Evolutionary conservation across 495 filamentous ascomycete species (phyloP).

Genomic region (Entonaema liquescens): DNA sequence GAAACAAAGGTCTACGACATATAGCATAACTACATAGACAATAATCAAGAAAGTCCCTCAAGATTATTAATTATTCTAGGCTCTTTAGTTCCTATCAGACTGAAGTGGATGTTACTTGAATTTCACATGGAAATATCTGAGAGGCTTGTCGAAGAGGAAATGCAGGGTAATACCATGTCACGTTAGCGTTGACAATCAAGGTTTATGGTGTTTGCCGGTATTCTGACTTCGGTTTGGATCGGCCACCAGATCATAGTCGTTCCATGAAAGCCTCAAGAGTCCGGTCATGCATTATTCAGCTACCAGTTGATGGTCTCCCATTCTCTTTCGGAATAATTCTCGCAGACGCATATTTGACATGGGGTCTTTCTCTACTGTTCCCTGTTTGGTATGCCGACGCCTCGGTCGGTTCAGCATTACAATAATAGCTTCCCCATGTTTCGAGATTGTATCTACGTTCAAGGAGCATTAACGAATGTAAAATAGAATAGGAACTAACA

Average conservation of each 20-base stretch:
- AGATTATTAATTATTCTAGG: not conserved
- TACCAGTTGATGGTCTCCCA: conserved; percentile 4
- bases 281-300: conserved; percentile 16
- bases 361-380: not conserved
- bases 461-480: not conserved
- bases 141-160: not conserved
- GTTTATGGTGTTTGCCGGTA: conserved; percentile 26
- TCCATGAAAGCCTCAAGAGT: conserved; percentile 2
- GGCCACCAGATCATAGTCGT: conserved; percentile 1
- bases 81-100: not conserved
- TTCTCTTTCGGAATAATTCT: conserved; percentile 9
- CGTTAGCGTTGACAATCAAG: conserved; percentile 16
- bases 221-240: conserved; percentile 10
- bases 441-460: conserved; percentile 27
- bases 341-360: conserved; percentile 4
- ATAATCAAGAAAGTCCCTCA: not conserved
- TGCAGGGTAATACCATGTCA: conserved; percentile 24
- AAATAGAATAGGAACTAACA: not conserved
- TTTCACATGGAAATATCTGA: conserved; percentile 27
- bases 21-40: too few species aligned
- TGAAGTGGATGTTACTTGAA: not conserved
- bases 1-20: not conserved
- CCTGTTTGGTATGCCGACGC: conserved; percentile 10
- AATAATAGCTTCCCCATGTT: conserved; percentile 9
- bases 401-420: conserved; percentile 11